These are phyloP conservation scores for Penicillium sp. DNA, from an alignment of 2,329 filamentous ascomycete species.

Conservation along the genomic window DNA sequence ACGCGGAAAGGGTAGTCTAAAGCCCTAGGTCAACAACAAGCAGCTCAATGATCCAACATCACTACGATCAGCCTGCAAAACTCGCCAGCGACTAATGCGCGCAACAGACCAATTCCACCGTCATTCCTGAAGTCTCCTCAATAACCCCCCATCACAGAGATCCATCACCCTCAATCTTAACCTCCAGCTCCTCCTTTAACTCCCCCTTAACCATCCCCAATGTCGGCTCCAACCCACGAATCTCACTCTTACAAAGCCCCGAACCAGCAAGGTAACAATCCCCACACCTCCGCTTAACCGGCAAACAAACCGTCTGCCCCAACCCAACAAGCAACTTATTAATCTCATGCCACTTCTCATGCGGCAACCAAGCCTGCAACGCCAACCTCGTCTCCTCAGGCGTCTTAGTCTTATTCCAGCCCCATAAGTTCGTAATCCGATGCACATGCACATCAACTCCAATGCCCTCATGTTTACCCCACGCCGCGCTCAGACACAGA, in stretches of 20 bases:
- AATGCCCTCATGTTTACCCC: conserved; percentile 70
- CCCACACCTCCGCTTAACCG: conserved; percentile 74
- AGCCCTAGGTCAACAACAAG: too few species aligned
- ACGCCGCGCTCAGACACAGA: conserved; percentile 73
- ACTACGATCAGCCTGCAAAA: too few species aligned
- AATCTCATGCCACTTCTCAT: conserved; percentile 84
- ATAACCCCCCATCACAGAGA: not conserved
- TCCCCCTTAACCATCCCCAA: conserved; percentile 45
- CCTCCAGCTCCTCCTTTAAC: conserved; percentile 19
- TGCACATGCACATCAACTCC: conserved; percentile 95
- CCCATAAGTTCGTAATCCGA: conserved; percentile 90
- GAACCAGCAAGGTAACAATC: conserved; percentile 75
- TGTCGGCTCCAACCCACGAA: conserved; percentile 59
- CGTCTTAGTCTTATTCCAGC: conserved; percentile 76
- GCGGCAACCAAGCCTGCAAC: conserved; percentile 78
- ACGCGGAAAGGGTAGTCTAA: too few species aligned
- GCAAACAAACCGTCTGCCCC: conserved; percentile 80
- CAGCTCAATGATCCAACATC: too few species aligned
- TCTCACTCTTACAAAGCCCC: conserved; percentile 71
- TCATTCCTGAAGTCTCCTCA: too few species aligned
- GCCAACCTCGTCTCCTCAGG: conserved; percentile 77
- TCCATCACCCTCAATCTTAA: conserved; percentile 24
- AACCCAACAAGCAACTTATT: conserved; percentile 85
- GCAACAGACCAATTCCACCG: too few species aligned
- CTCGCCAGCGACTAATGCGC: too few species aligned